Evolutionary conservation across 108 stramenopile genomes (phyloP), one percentile per base, ranked within the genome.

Genomic region (Phaeodactylum tricornutum): DNA sequence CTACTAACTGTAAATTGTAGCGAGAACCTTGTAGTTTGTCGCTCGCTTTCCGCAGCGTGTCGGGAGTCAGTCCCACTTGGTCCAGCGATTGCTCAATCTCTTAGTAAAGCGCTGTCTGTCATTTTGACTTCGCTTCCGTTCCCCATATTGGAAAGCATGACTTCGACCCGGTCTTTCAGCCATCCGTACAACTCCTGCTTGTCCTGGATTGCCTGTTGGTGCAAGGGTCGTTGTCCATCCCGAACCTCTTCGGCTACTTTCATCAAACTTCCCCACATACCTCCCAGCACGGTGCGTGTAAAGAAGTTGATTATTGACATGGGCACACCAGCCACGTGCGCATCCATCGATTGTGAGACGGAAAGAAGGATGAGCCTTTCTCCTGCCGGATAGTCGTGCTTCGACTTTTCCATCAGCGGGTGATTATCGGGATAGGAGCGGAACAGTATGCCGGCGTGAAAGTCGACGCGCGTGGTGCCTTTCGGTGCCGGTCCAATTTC

Each of bases 131-230:
- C 21, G 21, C 14, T 41, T 41, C 21, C 19, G 9, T 41, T 15
- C 39, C 28, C 72, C 41, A 66, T 21, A 29, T 61, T 72, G 11
- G 51, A 39, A 33, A 61, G 48, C 71, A 72, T 65, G 16, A 67
- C 65, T 35, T 50, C 54, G 12, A 68, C 50, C 5, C 84, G 55
- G 40, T 67, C 50, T 22, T 75, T 60, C 0, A 87, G 62, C 75
- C 75, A 87, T 40, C 71, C 61, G 59, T 87, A 87, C 33, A 87
- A 53, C 15, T 79, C 76, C 24, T 59, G 55, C 65, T 87, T 87
- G 37, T 30, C 46, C 20, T 51, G 54, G 42, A 87, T 83, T n/a
- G 64, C 64, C 23, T 75, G 53, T 17, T 50, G 55, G 62, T 87
- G 81, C 22, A 57, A 53, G 14, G 62, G 61, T 7, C 81, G 43